Conservation (phyloP, 352 stramenopile genomes). For the Pythium inflatum region DNA sequence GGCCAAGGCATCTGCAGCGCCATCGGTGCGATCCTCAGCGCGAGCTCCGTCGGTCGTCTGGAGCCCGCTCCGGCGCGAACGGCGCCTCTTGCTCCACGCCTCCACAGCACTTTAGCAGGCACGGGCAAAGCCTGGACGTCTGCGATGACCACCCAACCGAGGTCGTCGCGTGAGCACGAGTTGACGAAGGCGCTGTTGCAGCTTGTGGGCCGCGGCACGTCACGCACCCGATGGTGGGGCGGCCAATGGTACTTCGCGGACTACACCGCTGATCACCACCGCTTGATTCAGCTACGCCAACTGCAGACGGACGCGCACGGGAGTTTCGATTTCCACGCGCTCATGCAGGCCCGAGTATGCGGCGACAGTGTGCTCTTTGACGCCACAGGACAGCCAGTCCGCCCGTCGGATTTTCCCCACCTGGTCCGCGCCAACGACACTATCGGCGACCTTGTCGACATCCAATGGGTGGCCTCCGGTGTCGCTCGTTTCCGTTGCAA, state of each 20-base stretch:
- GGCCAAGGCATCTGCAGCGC: not conserved
- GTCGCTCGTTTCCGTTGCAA: not conserved
- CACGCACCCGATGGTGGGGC: not conserved
- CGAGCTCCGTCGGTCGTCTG: not conserved
- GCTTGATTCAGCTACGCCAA: not conserved
- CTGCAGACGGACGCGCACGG: not conserved
- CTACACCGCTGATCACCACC: not conserved
- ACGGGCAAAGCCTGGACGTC: not conserved
- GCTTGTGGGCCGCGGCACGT: not conserved
- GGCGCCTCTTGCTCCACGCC: no score
- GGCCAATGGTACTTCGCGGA: not conserved
- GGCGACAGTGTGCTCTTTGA: not conserved
- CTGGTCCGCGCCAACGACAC: not conserved
- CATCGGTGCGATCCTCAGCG: not conserved
- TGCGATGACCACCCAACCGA: not conserved
- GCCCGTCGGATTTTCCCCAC: not conserved
- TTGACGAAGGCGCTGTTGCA: no score
- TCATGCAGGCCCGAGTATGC: not conserved
- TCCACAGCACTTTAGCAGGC: no score
- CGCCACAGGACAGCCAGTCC: not conserved
- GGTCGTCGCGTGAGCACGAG: not conserved
- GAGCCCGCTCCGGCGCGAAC: not conserved
- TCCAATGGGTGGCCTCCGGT: not conserved
- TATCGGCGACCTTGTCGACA: not conserved
- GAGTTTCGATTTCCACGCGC: conserved; percentile 5